Evolutionary conservation across 441 rosid genomes (phyloP).

Genomic region (Gossypium trilobum): DNA sequence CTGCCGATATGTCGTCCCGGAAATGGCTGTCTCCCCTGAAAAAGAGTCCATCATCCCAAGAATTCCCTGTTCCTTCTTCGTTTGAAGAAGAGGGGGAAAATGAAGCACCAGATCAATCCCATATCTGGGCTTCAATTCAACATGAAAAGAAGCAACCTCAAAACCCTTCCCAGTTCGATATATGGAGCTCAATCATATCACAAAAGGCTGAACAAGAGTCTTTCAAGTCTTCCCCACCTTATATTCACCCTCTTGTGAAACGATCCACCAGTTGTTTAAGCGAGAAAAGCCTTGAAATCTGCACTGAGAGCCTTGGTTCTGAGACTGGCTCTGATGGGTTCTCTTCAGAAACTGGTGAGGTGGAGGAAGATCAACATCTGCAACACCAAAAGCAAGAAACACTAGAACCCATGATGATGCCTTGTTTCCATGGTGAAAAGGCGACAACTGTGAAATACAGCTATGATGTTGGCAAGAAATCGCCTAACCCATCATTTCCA

Average conservation of each 20-base stretch:
- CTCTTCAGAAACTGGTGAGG: constrained; percentile 55
- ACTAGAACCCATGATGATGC: not conserved
- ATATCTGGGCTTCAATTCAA: constrained; percentile 43
- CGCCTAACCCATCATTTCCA: constrained; percentile 44
- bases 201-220: constrained; percentile 32
- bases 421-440: constrained; percentile 22
- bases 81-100: constrained; percentile 13
- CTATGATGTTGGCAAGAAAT: constrained; percentile 21
- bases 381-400: constrained; percentile 1
- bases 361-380: constrained; percentile 24
- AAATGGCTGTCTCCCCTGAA: constrained; percentile 54
- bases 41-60: constrained; percentile 44
- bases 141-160: constrained; percentile 25
- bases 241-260: constrained; percentile 58
- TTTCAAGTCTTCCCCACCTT: constrained; percentile 39
- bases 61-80: constrained; percentile 22
- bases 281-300: constrained; percentile 65
- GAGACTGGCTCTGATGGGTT: constrained; percentile 89
- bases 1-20: constrained; percentile 71
- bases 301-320: constrained; percentile 92
- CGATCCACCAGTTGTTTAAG: constrained; percentile 49
- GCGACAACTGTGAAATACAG: constrained; percentile 16
- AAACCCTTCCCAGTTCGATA: constrained; percentile 36
- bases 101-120: constrained; percentile 20
- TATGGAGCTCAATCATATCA: constrained; percentile 53